Percentiles rank a stretch among this genome's conserved stretches.
phyloP scores from a whole-genome alignment of 305 asterid species.

The Fraxinus dipetala region DNA sequence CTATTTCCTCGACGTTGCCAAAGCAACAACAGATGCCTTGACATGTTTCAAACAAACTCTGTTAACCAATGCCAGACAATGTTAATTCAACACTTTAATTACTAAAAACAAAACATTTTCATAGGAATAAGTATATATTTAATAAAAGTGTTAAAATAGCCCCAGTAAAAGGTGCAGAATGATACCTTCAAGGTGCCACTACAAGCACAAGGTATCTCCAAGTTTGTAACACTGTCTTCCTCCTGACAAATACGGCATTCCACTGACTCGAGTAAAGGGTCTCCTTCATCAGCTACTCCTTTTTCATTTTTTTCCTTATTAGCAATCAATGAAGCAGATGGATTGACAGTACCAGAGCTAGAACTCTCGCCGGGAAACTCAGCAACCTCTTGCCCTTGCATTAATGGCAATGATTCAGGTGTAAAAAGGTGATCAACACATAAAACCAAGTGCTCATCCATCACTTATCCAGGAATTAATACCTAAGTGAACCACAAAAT shows the following conservation, averaged over 20 bases:
- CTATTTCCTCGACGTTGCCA: not conserved
- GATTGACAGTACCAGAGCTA: conserved; percentile 17
- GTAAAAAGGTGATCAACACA: conserved; percentile 33
- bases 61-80: not conserved
- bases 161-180: not conserved
- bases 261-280: conserved; percentile 39
- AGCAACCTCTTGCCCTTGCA: conserved; percentile 20
- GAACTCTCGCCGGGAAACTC: conserved; percentile 26
- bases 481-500: not conserved
- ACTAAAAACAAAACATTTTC: not conserved
- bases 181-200: conserved; percentile 52
- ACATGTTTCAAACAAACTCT: not conserved
- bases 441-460: conserved; percentile 42
- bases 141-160: not conserved
- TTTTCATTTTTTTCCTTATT: conserved; percentile 20
- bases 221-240: conserved; percentile 40
- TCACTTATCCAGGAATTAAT: conserved; percentile 21
- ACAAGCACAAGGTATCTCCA: conserved; percentile 51
- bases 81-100: not conserved
- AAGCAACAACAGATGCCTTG: not conserved
- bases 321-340: conserved; percentile 28
- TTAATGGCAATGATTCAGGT: conserved; percentile 30
- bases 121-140: not conserved
- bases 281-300: conserved; percentile 34
- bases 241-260: conserved; percentile 61